Percentiles rank a stretch among this genome's conserved stretches.
phyloP scores from a whole-genome alignment of 805 yeast genomes.

The Lipomyces starkeyi region DNA sequence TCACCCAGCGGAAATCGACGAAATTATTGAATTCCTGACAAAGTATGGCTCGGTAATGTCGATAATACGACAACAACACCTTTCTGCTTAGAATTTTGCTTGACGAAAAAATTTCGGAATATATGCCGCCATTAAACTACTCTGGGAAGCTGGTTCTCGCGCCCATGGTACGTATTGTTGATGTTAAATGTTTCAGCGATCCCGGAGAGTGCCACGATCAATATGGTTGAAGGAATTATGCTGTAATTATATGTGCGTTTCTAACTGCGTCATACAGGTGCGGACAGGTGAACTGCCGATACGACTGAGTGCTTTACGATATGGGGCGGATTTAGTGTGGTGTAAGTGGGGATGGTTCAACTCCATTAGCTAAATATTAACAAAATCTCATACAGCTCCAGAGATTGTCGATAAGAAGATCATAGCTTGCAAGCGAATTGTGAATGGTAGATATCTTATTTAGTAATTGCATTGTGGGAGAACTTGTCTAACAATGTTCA shows the following conservation, averaged over 20 bases:
- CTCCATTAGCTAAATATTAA: conserved; percentile 26
- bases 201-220: too few species aligned
- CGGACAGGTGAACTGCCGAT: conserved; percentile 94
- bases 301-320: conserved; percentile 73
- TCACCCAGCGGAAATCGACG: too few species aligned
- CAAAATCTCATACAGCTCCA: conserved; percentile 53
- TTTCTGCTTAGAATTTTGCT: neutral
- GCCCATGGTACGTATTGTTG: conserved; percentile 67
- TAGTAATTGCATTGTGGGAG: neutral
- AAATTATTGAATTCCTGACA: too few species aligned
- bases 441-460: conserved; percentile 55
- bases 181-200: too few species aligned
- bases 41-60: neutral
- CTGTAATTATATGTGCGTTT: neutral
- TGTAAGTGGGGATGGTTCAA: conserved; percentile 45
- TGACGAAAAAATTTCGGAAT: neutral
- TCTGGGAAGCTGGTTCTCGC: conserved; percentile 84
- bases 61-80: neutral
- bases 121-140: conserved; percentile 60
- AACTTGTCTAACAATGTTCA: neutral
- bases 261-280: conserved; percentile 50
- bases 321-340: conserved; percentile 97
- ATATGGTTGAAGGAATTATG: too few species aligned
- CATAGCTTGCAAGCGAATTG: conserved; percentile 67
- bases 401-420: conserved; percentile 90